phyloP scores from a whole-genome alignment of 2,329 filamentous ascomycete genomes.

The Botrytis medusae region DNA sequence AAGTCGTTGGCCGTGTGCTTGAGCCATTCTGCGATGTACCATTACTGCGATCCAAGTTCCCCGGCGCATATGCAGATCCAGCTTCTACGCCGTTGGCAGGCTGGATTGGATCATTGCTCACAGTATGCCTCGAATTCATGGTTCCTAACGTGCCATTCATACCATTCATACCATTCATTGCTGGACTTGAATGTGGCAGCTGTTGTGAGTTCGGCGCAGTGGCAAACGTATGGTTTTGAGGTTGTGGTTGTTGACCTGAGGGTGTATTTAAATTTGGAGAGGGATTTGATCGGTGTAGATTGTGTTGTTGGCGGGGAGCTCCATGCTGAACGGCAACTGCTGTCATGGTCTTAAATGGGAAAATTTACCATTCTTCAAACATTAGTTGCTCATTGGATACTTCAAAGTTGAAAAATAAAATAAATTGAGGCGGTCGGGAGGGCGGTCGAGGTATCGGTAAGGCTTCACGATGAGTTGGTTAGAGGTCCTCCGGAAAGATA shows the following conservation, averaged over 20 bases:
- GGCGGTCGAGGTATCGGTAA: slow-evolving; percentile 18
- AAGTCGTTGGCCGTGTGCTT: slow-evolving; percentile 29
- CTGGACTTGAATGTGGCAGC: not conserved
- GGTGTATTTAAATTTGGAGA: slow-evolving; percentile 32
- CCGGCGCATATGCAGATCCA: slow-evolving; percentile 8
- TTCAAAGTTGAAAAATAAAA: not conserved
- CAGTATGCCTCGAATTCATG: slow-evolving; percentile 29
- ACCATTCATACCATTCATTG: slow-evolving; percentile 20
- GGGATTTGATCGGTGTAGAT: slow-evolving; percentile 35
- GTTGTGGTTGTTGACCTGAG: slow-evolving; percentile 33
- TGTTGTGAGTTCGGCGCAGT: slow-evolving; percentile 27
- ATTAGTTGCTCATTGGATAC: slow-evolving; percentile 29
- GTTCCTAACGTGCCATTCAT: slow-evolving; percentile 30
- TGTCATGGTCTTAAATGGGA: slow-evolving; percentile 37
- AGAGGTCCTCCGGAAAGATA: not conserved
- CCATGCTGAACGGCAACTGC: slow-evolving; percentile 38
- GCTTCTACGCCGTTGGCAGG: slow-evolving; percentile 17
- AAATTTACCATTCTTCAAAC: slow-evolving; percentile 31
- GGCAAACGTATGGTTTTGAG: slow-evolving; percentile 33
- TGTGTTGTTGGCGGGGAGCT: slow-evolving; percentile 36
- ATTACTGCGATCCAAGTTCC: slow-evolving; percentile 14
- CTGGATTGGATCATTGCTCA: slow-evolving; percentile 35
- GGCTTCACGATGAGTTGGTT: slow-evolving; percentile 1
- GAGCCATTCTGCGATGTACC: slow-evolving; percentile 7
- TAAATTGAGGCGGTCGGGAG: slow-evolving; percentile 13